A percentile compares a stretch with the other conserved stretches of the same genome.
Conservation (phyloP, 371 early-diverging fungal genomes). For the Choanephora cucurbitarum region DNA sequence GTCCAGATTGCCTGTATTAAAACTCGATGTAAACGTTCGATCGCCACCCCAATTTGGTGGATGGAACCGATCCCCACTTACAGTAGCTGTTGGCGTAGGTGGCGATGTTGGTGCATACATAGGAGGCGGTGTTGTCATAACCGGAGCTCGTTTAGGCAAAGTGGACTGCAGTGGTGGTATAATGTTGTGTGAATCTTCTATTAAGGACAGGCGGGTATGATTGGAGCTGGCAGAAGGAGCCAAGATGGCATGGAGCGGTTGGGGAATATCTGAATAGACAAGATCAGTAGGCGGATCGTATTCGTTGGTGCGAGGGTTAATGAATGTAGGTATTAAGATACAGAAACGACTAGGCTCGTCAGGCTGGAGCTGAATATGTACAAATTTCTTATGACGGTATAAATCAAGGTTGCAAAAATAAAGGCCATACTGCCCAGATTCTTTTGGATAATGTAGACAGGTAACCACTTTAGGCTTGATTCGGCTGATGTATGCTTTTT, state of each 20-base stretch:
- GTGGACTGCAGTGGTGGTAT: neutral
- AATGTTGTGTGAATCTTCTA: no score
- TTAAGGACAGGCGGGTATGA: neutral
- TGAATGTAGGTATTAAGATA: conserved; percentile 17
- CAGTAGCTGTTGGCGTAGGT: neutral
- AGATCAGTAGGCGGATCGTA: conserved; percentile 17
- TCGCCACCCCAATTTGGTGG: conserved; percentile 4
- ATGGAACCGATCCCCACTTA: neutral
- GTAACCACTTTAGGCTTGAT: conserved; percentile 13
- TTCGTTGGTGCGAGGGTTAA: conserved; percentile 2
- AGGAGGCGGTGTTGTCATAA: no score
- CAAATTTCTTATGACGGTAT: conserved; percentile 24
- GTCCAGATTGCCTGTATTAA: neutral
- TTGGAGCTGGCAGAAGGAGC: no score
- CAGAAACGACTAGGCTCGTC: neutral
- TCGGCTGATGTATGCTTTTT: conserved; percentile 31
- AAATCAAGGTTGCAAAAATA: conserved; percentile 30
- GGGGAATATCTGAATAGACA: neutral
- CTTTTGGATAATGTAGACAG: conserved; percentile 43
- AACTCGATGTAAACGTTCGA: conserved; percentile 5
- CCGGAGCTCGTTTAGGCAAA: no score
- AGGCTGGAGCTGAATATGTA: conserved; percentile 11
- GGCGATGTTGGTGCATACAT: neutral
- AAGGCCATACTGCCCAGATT: conserved; percentile 27
- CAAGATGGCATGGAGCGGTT: no score